A percentile compares a stretch with the other conserved stretches of the same genome.
Evolutionary conservation across 1,139 yeast genomes (phyloP).

Genomic region (Ogataea hybrid): DNA sequence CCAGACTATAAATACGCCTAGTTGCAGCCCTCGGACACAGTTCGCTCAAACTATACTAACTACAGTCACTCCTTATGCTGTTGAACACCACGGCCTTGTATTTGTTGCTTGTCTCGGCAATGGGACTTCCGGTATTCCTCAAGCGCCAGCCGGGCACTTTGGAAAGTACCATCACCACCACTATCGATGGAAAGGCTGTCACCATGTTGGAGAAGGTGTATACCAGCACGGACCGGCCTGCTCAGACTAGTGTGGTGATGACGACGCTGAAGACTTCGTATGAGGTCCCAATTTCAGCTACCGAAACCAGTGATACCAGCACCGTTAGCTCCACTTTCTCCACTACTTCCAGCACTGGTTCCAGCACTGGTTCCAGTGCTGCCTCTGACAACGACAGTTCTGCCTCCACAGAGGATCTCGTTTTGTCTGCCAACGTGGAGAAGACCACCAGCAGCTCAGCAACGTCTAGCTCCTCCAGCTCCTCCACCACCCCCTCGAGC

Average conservation of each 20-base stretch:
- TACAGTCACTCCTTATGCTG: conserved; percentile 15
- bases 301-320: conserved; percentile 1
- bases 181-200: conserved; percentile 16
- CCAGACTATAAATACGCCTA: conserved; percentile 2
- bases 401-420: neutral
- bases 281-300: conserved; percentile 3
- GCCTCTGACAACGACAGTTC: neutral
- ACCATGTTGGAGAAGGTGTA: conserved; percentile 10
- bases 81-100: conserved; percentile 10
- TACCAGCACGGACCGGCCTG: conserved; percentile 10
- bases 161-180: conserved; percentile 20
- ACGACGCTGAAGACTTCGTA: conserved; percentile 11
- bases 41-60: conserved; percentile 6
- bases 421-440: conserved; percentile 3
- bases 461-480: neutral
- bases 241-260: conserved; percentile 15
- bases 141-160: conserved; percentile 5
- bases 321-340: neutral
- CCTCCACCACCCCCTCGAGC: conserved; percentile 5
- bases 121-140: conserved; percentile 16
- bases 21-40: neutral
- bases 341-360: too few species aligned
- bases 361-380: neutral
- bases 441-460: conserved; percentile 6
- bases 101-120: conserved; percentile 12